phyloP scores from a whole-genome alignment of 2,329 filamentous ascomycete genomes.

The Cytospora leucostoma region DNA sequence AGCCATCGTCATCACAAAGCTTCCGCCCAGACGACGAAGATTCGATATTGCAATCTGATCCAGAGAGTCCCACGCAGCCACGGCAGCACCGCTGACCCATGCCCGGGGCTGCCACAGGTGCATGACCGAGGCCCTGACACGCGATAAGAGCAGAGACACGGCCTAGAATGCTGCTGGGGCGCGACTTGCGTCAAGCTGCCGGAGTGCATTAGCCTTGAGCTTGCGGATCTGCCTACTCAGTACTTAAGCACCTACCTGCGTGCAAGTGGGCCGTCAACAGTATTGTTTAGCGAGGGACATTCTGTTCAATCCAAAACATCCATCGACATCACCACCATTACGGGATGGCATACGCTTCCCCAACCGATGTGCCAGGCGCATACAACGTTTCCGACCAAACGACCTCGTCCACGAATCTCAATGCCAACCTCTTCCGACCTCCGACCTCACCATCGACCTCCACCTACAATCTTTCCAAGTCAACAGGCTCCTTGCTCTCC shows the following conservation, averaged over 20 bases:
- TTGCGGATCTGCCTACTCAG: neutral
- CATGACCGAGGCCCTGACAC: constrained; percentile 9
- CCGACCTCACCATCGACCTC: constrained; percentile 35
- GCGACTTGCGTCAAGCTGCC: constrained; percentile 22
- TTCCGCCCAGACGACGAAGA: neutral
- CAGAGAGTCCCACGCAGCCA: too few relatives aligned
- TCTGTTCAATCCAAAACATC: neutral
- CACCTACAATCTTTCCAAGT: constrained; percentile 37
- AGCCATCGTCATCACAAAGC: neutral
- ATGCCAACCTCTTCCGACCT: constrained; percentile 38
- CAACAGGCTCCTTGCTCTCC: constrained; percentile 43
- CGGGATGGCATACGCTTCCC: constrained; percentile 36
- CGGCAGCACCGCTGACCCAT: too few relatives aligned
- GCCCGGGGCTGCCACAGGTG: too few relatives aligned
- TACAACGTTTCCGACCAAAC: constrained; percentile 35
- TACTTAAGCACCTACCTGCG: neutral
- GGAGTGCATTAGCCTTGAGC: constrained; percentile 33
- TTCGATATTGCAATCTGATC: neutral
- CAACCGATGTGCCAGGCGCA: constrained; percentile 38
- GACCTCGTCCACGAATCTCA: constrained; percentile 33
- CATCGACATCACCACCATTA: neutral
- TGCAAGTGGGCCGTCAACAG: neutral
- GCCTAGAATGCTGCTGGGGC: constrained; percentile 26
- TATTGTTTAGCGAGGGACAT: neutral
- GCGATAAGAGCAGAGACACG: constrained; percentile 7